Evolutionary conservation across 2,329 filamentous ascomycete species (phyloP).

Genomic region (Colletotrichum cereale): DNA sequence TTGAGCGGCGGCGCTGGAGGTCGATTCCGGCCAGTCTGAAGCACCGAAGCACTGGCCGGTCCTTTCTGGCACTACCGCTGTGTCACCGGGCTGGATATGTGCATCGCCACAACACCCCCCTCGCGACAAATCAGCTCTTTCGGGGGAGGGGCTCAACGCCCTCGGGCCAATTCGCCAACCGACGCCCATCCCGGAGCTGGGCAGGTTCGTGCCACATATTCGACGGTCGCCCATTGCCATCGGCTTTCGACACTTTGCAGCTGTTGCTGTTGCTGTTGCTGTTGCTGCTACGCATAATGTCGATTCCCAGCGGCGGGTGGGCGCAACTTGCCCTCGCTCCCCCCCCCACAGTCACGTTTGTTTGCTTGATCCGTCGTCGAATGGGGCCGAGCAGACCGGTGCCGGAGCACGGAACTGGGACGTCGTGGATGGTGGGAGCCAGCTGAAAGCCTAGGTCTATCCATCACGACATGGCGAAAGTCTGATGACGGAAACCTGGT

Average conservation of each 20-base stretch:
- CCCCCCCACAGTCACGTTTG: constrained; percentile 16
- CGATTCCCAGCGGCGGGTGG: not conserved
- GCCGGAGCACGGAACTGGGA: constrained; percentile 18
- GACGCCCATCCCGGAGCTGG: not conserved
- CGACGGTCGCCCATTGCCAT: not conserved
- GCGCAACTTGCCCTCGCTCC: too few species aligned
- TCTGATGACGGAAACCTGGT: not conserved
- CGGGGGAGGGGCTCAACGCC: not conserved
- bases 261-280: not conserved
- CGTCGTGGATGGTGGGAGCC: constrained; percentile 5
- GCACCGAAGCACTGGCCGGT: constrained; percentile 31
- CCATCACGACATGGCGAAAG: constrained; percentile 12
- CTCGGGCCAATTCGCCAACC: constrained; percentile 7
- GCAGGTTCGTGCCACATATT: constrained; percentile 24
- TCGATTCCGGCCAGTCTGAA: constrained; percentile 20
- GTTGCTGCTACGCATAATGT: not conserved
- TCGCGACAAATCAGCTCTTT: not conserved
- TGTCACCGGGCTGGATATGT: constrained; percentile 23
- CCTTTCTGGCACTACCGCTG: constrained; percentile 33
- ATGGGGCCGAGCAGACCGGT: constrained; percentile 27
- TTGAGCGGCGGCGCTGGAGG: not conserved
- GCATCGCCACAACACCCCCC: not conserved
- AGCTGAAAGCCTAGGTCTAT: constrained; percentile 3
- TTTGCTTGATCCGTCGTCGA: constrained; percentile 15
- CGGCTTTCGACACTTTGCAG: not conserved